Conservation (phyloP, 2,329 filamentous ascomycete genomes). For the Exophiala bonariae region DNA sequence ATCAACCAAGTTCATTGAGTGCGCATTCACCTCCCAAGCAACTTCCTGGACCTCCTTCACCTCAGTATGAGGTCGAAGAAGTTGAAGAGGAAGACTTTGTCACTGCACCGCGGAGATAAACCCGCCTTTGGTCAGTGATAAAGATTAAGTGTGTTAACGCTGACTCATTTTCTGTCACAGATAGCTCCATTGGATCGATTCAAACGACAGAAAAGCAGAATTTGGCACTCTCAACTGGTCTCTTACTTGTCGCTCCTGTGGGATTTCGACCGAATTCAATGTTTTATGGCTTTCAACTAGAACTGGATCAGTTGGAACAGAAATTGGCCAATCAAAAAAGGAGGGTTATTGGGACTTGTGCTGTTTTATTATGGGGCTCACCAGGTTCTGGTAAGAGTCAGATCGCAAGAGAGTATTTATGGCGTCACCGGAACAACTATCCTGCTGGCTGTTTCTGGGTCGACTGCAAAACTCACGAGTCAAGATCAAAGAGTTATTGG, state of each 20-base stretch:
- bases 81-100: slow-evolving; percentile 17
- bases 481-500: slow-evolving; percentile 64
- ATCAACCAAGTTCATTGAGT: slow-evolving; percentile 20
- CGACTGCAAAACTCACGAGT: slow-evolving; percentile 59
- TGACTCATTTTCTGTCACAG: slow-evolving; percentile 19
- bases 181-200: slow-evolving; percentile 14
- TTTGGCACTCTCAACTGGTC: slow-evolving; percentile 25
- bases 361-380: slow-evolving; percentile 64
- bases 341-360: slow-evolving; percentile 58
- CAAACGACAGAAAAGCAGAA: slow-evolving; percentile 8
- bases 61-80: slow-evolving; percentile 26
- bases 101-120: slow-evolving; percentile 9
- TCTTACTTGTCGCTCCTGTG: slow-evolving; percentile 50
- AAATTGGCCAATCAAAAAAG: slow-evolving; percentile 61
- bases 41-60: slow-evolving; percentile 9
- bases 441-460: slow-evolving; percentile 71
- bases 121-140: slow-evolving; percentile 15
- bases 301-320: slow-evolving; percentile 59
- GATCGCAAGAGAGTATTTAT: slow-evolving; percentile 67
- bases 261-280: slow-evolving; percentile 63
- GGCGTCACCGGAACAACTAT: slow-evolving; percentile 58
- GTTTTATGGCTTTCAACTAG: slow-evolving; percentile 61
- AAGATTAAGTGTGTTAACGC: slow-evolving; percentile 15
- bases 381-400: slow-evolving; percentile 70
- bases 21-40: slow-evolving; percentile 22